A percentile compares a stretch with the other conserved stretches of the same genome.
Evolutionary conservation across 768 basidiomycete species (phyloP).

Genomic region (Asterophora lycoperdoides): DNA sequence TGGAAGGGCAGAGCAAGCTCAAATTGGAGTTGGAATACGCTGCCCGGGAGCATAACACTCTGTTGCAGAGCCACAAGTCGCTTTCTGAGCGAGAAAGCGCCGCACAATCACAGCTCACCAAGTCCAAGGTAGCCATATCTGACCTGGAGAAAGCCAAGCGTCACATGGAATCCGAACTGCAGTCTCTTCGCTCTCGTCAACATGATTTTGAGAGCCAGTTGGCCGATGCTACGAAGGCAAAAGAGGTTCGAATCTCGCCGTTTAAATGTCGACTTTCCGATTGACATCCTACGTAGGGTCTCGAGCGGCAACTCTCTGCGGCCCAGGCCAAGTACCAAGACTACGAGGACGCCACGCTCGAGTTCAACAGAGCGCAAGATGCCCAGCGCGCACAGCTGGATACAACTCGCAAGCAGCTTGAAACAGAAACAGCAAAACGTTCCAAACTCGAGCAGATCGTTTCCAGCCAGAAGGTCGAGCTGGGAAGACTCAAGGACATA

Average conservation of each 20-base stretch:
- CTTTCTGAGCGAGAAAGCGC: conserved; percentile 58
- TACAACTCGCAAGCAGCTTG: conserved; percentile 63
- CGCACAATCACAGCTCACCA: conserved; percentile 46
- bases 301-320: conserved; percentile 72
- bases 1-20: conserved; percentile 68
- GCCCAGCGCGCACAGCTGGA: conserved; percentile 72
- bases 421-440: conserved; percentile 67
- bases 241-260: conserved; percentile 58
- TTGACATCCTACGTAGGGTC: conserved; percentile 38
- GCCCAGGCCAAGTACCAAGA: conserved; percentile 76
- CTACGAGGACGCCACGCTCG: conserved; percentile 84
- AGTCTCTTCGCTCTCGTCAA: conserved; percentile 62
- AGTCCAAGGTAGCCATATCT: conserved; percentile 42
- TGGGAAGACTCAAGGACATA: conserved; percentile 61
- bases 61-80: conserved; percentile 59
- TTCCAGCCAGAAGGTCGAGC: conserved; percentile 64
- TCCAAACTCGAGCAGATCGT: conserved; percentile 67
- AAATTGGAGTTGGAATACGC: conserved; percentile 71
- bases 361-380: conserved; percentile 79
- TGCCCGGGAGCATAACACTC: conserved; percentile 52
- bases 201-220: conserved; percentile 64
- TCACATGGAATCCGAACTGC: conserved; percentile 66
- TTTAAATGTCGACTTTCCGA: conserved; percentile 2
- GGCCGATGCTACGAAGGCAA: conserved; percentile 53
- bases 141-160: conserved; percentile 70